Evolutionary conservation across 225 moss, liverwort and hornwort species (phyloP).

Genomic region (Ulota crispa): DNA sequence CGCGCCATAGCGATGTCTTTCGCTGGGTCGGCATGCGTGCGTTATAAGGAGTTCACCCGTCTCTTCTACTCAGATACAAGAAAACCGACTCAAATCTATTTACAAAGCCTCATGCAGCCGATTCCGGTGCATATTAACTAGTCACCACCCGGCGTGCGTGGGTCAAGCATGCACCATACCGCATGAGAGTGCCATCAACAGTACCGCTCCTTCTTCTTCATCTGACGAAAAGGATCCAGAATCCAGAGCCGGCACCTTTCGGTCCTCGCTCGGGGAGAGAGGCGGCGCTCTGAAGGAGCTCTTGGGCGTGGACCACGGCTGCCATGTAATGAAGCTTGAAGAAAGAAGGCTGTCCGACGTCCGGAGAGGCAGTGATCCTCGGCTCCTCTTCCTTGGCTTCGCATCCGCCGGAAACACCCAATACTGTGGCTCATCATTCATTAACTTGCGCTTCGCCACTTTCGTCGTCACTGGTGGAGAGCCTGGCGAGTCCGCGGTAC

Average conservation of each 20-base stretch:
- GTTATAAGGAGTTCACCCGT: neutral
- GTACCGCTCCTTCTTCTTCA: conserved; percentile 61
- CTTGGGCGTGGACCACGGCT: conserved; percentile 38
- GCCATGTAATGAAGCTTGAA: conserved; percentile 64
- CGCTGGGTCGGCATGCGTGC: neutral
- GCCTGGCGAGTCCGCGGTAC: conserved; percentile 26
- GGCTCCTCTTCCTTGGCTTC: conserved; percentile 42
- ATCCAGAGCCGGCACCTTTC: conserved; percentile 26
- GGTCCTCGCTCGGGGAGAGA: conserved; percentile 20
- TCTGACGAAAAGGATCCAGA: conserved; percentile 41
- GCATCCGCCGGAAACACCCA: conserved; percentile 41
- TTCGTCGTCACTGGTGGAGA: conserved; percentile 34
- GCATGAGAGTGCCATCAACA: conserved; percentile 64
- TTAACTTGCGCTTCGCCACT: conserved; percentile 44
- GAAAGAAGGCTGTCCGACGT: conserved; percentile 45
- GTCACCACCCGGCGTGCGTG: neutral
- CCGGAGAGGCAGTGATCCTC: conserved; percentile 23
- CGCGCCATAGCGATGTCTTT: neutral
- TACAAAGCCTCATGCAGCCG: conserved; percentile 43
- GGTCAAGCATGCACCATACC: conserved; percentile 48
- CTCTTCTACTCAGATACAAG: neutral
- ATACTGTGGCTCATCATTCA: conserved; percentile 35
- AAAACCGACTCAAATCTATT: conserved; percentile 34
- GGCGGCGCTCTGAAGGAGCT: conserved; percentile 24
- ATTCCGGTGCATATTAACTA: neutral